Conservation (phyloP, 2,329 filamentous ascomycete genomes). For the Chrysoporthe deuterocubensis region DNA sequence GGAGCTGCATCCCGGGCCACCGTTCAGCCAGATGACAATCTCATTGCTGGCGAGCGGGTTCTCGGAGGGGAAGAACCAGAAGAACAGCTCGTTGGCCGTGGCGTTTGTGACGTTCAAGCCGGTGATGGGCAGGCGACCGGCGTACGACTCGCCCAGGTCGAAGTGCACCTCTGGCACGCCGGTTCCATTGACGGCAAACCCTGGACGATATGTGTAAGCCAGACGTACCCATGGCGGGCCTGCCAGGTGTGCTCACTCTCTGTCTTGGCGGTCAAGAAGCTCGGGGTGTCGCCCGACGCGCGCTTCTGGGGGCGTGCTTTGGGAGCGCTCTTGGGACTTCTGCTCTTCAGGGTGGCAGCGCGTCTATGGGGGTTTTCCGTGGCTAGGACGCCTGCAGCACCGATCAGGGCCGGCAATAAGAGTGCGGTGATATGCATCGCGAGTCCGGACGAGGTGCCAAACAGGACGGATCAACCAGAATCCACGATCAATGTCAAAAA, state of each 20-base stretch:
- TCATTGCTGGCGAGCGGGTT: constrained; percentile 57
- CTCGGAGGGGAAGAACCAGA: constrained; percentile 68
- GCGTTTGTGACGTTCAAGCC: constrained; percentile 40
- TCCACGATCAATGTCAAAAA: not conserved
- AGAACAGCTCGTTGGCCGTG: constrained; percentile 55
- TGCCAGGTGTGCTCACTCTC: constrained; percentile 12
- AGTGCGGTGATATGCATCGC: constrained; percentile 15
- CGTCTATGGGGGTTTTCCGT: constrained; percentile 8
- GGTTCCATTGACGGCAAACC: constrained; percentile 66
- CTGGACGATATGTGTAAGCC: constrained; percentile 39
- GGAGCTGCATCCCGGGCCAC: constrained; percentile 59
- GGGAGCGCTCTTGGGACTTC: not conserved
- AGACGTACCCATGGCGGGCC: no score
- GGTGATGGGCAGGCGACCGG: constrained; percentile 65
- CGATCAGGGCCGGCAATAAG: constrained; percentile 5
- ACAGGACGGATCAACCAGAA: no score
- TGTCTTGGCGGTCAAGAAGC: constrained; percentile 22
- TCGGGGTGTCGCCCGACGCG: not conserved
- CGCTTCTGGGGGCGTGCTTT: constrained; percentile 2
- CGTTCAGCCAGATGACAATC: constrained; percentile 66
- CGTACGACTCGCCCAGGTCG: constrained; percentile 69
- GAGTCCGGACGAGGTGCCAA: not conserved
- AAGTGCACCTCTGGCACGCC: constrained; percentile 71
- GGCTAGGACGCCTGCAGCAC: constrained; percentile 5
- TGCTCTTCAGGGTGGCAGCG: constrained; percentile 2